These are phyloP conservation scores for Planoprotostelium fungivorum DNA, from an alignment of 78 protist genomes.

Conservation along the genomic window DNA sequence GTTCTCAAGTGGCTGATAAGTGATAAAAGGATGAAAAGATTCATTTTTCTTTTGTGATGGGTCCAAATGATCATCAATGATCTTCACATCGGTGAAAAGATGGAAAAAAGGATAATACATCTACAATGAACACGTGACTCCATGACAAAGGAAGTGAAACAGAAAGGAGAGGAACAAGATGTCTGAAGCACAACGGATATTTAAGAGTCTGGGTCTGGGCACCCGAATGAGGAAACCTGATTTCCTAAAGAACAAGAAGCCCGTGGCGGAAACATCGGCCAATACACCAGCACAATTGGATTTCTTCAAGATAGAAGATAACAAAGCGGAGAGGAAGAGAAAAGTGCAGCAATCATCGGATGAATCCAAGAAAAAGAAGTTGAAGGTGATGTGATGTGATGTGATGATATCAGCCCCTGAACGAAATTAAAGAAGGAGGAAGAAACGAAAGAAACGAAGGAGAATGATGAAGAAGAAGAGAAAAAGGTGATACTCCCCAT, in stretches of 20 bases:
- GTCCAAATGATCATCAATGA: too few species aligned
- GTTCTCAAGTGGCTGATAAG: background rate
- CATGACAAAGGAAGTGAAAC: too few species aligned
- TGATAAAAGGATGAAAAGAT: background rate
- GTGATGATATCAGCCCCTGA: too few species aligned
- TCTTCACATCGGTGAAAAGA: too few species aligned
- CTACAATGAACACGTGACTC: too few species aligned
- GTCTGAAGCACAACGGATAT: background rate
- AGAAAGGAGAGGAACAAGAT: too few species aligned
- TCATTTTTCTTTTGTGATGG: too few species aligned
- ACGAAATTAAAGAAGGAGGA: conserved; percentile 24
- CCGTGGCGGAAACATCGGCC: background rate
- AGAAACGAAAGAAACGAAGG: conserved; percentile 13
- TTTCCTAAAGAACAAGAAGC: background rate
- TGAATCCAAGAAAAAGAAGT: background rate
- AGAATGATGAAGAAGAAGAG: conserved; percentile 12
- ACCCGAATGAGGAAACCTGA: background rate
- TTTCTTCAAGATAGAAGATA: background rate
- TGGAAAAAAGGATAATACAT: too few species aligned
- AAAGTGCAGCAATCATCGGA: background rate
- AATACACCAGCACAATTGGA: background rate
- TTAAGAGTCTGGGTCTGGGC: background rate
- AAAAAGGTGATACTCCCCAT: background rate
- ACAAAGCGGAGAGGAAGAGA: background rate
- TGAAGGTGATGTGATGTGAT: background rate